Conservation (phyloP, 129 eudicot species). For the Artemisia annua region DNA sequence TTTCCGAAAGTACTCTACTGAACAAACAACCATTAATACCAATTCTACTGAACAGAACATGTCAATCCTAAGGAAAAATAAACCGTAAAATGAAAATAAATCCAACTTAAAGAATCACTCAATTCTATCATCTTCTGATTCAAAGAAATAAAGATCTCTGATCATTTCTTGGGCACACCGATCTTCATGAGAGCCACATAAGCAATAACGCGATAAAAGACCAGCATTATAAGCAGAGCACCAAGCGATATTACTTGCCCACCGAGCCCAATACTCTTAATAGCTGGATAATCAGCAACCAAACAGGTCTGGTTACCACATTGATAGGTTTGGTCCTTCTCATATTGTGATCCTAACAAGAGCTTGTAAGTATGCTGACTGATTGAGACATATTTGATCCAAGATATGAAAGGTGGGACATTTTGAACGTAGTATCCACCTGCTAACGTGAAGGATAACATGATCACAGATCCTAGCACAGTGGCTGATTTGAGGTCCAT, state of each 20-base stretch:
- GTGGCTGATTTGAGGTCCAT: conserved; percentile 77
- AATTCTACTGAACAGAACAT: not conserved
- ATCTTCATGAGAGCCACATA: conserved; percentile 79
- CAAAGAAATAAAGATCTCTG: not conserved
- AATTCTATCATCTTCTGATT: conserved; percentile 1
- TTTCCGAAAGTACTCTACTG: not conserved
- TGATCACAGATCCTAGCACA: conserved; percentile 57
- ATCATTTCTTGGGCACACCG: conserved; percentile 40
- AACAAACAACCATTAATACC: not conserved
- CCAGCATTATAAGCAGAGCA: conserved; percentile 63
- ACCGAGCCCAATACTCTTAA: conserved; percentile 55
- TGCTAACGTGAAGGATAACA: conserved; percentile 55
- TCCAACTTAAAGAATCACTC: conserved; percentile 15
- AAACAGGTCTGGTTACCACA: conserved; percentile 59
- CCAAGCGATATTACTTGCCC: conserved; percentile 34
- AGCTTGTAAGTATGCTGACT: conserved; percentile 58
- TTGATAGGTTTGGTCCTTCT: conserved; percentile 46
- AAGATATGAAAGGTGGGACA: conserved; percentile 62
- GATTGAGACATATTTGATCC: conserved; percentile 71
- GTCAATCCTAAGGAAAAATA: conserved; percentile 1
- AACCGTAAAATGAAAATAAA: not conserved
- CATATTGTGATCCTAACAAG: conserved; percentile 63
- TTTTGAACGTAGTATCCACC: conserved; percentile 82
- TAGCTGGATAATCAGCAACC: conserved; percentile 60
- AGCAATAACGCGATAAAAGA: conserved; percentile 61